These are phyloP conservation scores for Dictyostelium discoideum DNA, from an alignment of 78 protist genomes.

Conservation along the genomic window DNA sequence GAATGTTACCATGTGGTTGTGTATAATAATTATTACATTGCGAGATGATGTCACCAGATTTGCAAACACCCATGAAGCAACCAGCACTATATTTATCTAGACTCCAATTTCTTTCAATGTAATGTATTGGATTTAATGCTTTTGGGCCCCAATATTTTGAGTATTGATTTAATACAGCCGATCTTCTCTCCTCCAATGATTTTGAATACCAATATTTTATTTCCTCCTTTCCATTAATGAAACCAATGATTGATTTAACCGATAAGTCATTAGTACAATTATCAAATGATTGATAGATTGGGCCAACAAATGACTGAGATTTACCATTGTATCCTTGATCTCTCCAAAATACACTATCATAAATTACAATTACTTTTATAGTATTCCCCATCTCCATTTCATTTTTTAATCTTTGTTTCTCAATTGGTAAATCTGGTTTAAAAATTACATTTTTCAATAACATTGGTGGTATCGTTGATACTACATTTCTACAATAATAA, in stretches of 20 bases:
- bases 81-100: neutral
- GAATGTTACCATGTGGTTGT: slow-evolving; percentile 56
- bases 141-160: neutral
- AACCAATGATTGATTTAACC: slow-evolving; percentile 30
- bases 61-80: neutral
- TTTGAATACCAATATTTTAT: neutral
- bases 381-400: slow-evolving; percentile 30
- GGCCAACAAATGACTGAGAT: neutral
- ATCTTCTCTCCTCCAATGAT: neutral
- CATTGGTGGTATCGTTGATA: neutral
- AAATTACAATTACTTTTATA: slow-evolving; percentile 36
- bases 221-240: slow-evolving; percentile 19
- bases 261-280: slow-evolving; percentile 7
- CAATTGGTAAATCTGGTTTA: slow-evolving; percentile 3
- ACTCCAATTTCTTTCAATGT: slow-evolving; percentile 47
- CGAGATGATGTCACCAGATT: neutral
- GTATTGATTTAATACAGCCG: neutral
- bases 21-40: neutral
- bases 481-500: neutral
- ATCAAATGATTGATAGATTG: neutral
- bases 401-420: neutral
- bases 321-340: slow-evolving; percentile 41
- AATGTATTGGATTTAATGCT: neutral
- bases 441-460: neutral
- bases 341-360: slow-evolving; percentile 41